Conservation (phyloP, 768 basidiomycete genomes). For the Pisolithus albus region DNA sequence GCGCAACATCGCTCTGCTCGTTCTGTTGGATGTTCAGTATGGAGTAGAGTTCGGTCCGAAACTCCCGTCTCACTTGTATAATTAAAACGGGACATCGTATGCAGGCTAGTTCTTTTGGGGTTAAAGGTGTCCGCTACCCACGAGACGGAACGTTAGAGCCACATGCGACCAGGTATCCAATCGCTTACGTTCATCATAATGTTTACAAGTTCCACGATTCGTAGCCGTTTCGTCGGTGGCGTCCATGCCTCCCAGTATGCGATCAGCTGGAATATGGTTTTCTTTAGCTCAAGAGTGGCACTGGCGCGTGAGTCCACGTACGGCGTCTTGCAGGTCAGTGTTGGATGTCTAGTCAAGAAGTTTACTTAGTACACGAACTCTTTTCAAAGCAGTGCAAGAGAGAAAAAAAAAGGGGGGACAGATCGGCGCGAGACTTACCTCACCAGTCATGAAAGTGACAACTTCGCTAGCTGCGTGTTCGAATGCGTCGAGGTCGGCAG, state of each 20-base stretch:
- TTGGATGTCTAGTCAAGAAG: conserved; percentile 22
- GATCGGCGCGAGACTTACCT: conserved; percentile 34
- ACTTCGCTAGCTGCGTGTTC: conserved; percentile 61
- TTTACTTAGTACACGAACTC: neutral
- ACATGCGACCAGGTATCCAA: neutral
- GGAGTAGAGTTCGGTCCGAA: neutral
- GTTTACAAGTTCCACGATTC: conserved; percentile 47
- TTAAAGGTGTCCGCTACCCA: conserved; percentile 50
- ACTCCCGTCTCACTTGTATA: conserved; percentile 47
- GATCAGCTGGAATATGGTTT: conserved; percentile 42
- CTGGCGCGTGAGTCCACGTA: conserved; percentile 25
- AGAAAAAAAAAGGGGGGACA: too few species aligned
- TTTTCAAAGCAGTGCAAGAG: neutral
- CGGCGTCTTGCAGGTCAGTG: conserved; percentile 58
- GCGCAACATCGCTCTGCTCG: conserved; percentile 48
- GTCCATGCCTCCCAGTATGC: conserved; percentile 53
- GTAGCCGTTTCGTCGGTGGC: conserved; percentile 48
- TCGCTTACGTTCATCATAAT: conserved; percentile 53
- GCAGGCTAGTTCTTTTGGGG: conserved; percentile 37
- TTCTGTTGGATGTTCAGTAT: conserved; percentile 36
- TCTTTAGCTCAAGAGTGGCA: conserved; percentile 6
- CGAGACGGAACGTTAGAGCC: neutral
- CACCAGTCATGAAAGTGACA: conserved; percentile 47
- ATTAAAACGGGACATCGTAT: conserved; percentile 62
- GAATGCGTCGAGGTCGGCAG: conserved; percentile 58